Evolutionary conservation across 192 early-diverging fungal species (phyloP), one percentile per base, ranked within the genome.

Genomic region (Linnemannia schmuckeri): DNA sequence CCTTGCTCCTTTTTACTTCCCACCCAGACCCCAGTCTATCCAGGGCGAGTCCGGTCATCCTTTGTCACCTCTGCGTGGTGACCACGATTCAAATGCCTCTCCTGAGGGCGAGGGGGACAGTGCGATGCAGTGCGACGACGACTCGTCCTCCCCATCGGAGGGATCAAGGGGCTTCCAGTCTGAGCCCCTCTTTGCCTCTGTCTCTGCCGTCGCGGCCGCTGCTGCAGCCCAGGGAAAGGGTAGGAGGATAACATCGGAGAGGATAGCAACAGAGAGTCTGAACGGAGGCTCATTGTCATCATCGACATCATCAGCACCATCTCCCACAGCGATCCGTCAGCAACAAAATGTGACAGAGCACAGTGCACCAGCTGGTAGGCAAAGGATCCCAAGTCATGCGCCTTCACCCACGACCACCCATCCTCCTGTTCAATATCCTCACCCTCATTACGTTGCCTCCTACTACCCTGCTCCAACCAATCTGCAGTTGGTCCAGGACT

Each of bases 391-490:
- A 18, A 79, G 63, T 78, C 69, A 74, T 72, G 70, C 70, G 79
- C 75, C 78, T 70, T 70, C 78, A 80, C 72, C 85, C 41, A 66
- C 61, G 27, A 66, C 61, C n/a, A 41, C 70, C 41, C 46, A 68
- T 76, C 76, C 54, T 38, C 49, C 85, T 75, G 38, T 75, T 74
- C 79, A 77, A 78, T 81, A 81, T 78, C 79, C 79, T 81, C 79
- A 87, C 76, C 75, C 79, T 69, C 79, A 81, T 75, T 87, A 87
- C 76, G 79, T 87, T 87, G 55, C 85, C 66, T 87, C 85, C 76
- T 87, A 79, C 82, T 84, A 78, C 72, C 74, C 85, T 84, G 57
- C 82, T 38, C 49, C 85, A 77, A 69, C 42, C 78, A 81, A 74
- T 18, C 38, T 68, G 0, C 79, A 80, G 79, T 54, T 81, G 79